Evolutionary conservation across 257 asterid species (phyloP), one percentile per base, ranked within the genome.

Genomic region (Solanum rostratum): DNA sequence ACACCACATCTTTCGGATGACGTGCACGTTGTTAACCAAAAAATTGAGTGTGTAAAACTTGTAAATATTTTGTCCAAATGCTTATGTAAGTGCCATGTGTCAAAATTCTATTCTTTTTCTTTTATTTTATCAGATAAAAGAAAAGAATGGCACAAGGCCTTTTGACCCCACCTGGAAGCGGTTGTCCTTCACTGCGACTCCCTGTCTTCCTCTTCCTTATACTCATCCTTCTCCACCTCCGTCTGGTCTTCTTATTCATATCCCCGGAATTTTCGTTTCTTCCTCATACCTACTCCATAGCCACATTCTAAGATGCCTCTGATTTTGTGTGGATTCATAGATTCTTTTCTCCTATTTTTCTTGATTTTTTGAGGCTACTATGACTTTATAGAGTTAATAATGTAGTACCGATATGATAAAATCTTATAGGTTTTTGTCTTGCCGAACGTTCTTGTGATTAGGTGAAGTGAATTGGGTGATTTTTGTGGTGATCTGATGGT

Each of bases 401-500:
- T 37, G 49, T 68, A 37, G 19, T 68, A 19, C 29, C 27, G 13
- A 18, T 37, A 18, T 69, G 22, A 37, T 19, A 10, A 69, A 37
- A 69, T 37, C 27, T 69, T 59, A 59, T 19, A 41, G 78, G 50
- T 37, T 69, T 66, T 69, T 4, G 8, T 69, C 22, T 37, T 37
- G 19, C 50, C 7, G 14, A 33, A 4, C 5, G 50, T 37, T 69
- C 79, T 69, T 37, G 14, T 69, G 79, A 41, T 69, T 10, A 37
- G 39, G 29, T 19, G 79, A 69, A 43, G 41, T 20, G 37, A 49
- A 29, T 30, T 68, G 49, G 63, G 81, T 74, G 50, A n/a, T 78
- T 86, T 76, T 4, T 4, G 50, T 18, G 15, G 27, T 85, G 88
- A 74, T 90, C 78, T 91, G 79, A 30, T 85, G 87, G 85, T 53